Percentiles rank a stretch among this genome's conserved stretches.
phyloP scores from a whole-genome alignment of 192 early-diverging fungal genomes.

The Umbelopsis ramanniana region DNA sequence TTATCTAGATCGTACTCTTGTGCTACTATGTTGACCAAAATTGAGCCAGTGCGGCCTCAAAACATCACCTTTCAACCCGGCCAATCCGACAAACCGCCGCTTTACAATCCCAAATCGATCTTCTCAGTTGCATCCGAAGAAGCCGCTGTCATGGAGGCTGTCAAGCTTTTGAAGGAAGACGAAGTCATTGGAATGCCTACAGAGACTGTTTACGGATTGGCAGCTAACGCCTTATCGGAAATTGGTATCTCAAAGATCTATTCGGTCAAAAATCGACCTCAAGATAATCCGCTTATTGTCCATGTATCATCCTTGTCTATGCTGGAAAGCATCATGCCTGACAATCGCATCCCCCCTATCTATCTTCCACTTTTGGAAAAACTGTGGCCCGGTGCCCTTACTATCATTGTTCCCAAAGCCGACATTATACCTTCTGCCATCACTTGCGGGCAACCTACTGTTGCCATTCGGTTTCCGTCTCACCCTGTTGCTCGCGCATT shows the following conservation, averaged over 20 bases:
- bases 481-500: conserved; percentile 91
- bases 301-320: conserved; percentile 92
- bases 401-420: conserved; percentile 82
- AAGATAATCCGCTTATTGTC: conserved; percentile 97
- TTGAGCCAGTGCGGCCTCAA: conserved; percentile 5
- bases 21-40: neutral
- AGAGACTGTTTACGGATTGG: conserved; percentile 98
- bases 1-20: neutral
- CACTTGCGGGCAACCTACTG: conserved; percentile 82
- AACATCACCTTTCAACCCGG: neutral
- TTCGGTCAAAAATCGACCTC: conserved; percentile 85
- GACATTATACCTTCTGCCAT: conserved; percentile 73
- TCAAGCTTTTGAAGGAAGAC: conserved; percentile 56
- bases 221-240: conserved; percentile 79
- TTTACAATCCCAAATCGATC: conserved; percentile 23
- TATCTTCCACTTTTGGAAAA: conserved; percentile 70
- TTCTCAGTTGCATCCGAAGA: conserved; percentile 27
- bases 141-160: conserved; percentile 50
- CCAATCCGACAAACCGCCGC: neutral
- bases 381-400: conserved; percentile 95
- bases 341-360: conserved; percentile 64
- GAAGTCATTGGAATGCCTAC: conserved; percentile 91
- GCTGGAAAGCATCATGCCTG: conserved; percentile 71
- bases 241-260: conserved; percentile 79
- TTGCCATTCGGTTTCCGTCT: conserved; percentile 91